Conservation (phyloP, 495 filamentous ascomycete species). For the Aspergillus panamensis region DNA sequence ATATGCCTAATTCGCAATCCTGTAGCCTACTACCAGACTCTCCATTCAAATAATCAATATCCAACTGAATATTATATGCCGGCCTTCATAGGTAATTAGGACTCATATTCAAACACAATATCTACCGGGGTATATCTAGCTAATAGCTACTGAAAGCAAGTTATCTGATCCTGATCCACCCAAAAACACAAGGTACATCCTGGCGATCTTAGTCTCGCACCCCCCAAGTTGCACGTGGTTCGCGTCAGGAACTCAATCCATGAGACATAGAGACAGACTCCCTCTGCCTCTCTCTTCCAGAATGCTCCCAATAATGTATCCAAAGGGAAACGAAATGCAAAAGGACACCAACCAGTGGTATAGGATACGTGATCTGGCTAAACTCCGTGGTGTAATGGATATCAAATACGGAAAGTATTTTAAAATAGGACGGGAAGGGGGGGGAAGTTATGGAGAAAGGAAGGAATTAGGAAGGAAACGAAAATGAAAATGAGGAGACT, state of each 20-base stretch:
- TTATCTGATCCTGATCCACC: background rate
- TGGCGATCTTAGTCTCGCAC: background rate
- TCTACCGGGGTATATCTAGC: background rate
- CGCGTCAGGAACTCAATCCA: background rate
- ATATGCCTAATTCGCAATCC: background rate
- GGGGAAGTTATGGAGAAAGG: background rate
- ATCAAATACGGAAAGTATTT: background rate
- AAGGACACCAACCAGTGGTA: too few relatives aligned
- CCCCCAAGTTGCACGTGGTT: background rate
- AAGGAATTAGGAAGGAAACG: background rate
- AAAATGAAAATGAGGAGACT: background rate
- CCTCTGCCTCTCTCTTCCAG: background rate
- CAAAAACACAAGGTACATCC: background rate
- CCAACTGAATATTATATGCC: too few relatives aligned
- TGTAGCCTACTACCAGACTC: background rate
- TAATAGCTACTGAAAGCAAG: background rate
- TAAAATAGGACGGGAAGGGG: background rate
- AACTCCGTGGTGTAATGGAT: too few relatives aligned
- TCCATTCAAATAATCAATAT: too few relatives aligned
- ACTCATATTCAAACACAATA: background rate
- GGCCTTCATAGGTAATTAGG: background rate
- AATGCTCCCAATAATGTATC: too few relatives aligned
- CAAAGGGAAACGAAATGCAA: too few relatives aligned
- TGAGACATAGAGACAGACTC: too few relatives aligned
- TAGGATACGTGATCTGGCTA: too few relatives aligned